Conservation (phyloP, 2,329 filamentous ascomycete species). For the Xylariomycetidae sp. region DNA sequence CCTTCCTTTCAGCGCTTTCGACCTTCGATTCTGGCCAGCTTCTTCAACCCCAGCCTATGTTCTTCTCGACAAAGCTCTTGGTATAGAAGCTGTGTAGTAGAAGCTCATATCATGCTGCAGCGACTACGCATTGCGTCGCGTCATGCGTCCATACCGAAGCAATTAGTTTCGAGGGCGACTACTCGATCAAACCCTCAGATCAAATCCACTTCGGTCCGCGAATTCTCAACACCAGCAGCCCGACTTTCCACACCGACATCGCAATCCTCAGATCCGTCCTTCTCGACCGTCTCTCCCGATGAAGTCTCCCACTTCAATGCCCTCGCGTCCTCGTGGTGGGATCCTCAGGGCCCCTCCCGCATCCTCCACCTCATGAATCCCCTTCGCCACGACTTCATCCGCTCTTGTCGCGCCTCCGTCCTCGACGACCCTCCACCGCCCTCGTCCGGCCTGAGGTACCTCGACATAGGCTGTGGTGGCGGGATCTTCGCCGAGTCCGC, state of each 20-base stretch:
- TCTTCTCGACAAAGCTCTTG: too few relatives aligned
- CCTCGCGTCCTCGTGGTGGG: slow-evolving; percentile 95
- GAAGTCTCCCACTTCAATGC: slow-evolving; percentile 93
- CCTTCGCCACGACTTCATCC: slow-evolving; percentile 87
- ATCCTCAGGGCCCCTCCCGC: slow-evolving; percentile 84
- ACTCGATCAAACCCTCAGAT: too few relatives aligned
- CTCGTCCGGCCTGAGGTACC: slow-evolving; percentile 54
- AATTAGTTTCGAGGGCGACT: too few relatives aligned
- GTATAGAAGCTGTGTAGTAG: too few relatives aligned
- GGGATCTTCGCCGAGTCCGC: slow-evolving; percentile 93
- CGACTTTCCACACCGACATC: slow-evolving; percentile 10
- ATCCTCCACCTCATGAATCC: slow-evolving; percentile 98
- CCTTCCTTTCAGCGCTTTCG: too few relatives aligned
- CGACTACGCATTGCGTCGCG: too few relatives aligned
- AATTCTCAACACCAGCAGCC: slow-evolving; percentile 5
- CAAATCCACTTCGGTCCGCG: too few relatives aligned
- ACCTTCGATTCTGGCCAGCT: too few relatives aligned
- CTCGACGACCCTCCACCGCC: slow-evolving; percentile 31
- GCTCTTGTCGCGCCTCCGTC: slow-evolving; percentile 57
- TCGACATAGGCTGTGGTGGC: slow-evolving; percentile 92
- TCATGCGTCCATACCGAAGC: too few relatives aligned
- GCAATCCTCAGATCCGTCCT: slow-evolving; percentile 21
- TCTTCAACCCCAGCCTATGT: too few relatives aligned
- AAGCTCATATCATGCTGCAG: too few relatives aligned
- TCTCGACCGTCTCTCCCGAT: slow-evolving; percentile 73